These are phyloP conservation scores for Talaromyces nanjingensis DNA, from an alignment of 495 filamentous ascomycete species.

Conservation along the genomic window DNA sequence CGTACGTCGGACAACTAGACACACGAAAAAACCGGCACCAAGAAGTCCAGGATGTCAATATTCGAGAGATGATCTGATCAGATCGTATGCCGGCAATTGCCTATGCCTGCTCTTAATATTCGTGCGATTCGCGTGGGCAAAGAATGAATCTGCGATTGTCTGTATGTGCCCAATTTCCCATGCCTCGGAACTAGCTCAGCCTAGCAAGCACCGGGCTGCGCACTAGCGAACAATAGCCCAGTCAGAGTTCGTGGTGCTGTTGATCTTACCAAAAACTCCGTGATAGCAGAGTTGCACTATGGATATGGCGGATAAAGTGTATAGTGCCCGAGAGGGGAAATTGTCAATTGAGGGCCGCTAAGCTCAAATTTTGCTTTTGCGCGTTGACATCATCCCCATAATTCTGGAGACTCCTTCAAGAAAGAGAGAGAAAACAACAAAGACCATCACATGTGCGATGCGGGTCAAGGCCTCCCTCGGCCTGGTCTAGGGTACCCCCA, in stretches of 20 bases:
- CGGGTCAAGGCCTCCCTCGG: constrained; percentile 4
- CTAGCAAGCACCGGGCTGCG: neutral
- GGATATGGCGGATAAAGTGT: constrained; percentile 1
- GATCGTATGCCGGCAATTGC: neutral
- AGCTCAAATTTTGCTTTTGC: constrained; percentile 4
- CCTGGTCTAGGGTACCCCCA: neutral
- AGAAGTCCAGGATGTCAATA: neutral
- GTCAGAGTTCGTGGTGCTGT: neutral
- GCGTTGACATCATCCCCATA: constrained; percentile 5
- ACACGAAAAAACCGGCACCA: neutral
- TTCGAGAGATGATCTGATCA: neutral
- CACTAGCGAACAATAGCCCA: neutral
- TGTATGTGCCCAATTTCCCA: neutral
- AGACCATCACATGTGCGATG: constrained; percentile 6
- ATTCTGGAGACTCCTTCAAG: neutral
- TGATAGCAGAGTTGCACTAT: neutral
- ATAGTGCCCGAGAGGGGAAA: constrained; percentile 2
- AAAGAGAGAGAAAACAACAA: neutral
- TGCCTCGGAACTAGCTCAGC: neutral
- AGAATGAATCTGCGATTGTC: neutral
- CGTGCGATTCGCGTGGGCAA: neutral
- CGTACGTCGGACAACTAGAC: neutral
- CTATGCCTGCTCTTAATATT: neutral
- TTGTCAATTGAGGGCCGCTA: neutral
- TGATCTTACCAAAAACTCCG: neutral